Conservation (phyloP, 768 basidiomycete genomes). For the Naematelia aurantialba region DNA sequence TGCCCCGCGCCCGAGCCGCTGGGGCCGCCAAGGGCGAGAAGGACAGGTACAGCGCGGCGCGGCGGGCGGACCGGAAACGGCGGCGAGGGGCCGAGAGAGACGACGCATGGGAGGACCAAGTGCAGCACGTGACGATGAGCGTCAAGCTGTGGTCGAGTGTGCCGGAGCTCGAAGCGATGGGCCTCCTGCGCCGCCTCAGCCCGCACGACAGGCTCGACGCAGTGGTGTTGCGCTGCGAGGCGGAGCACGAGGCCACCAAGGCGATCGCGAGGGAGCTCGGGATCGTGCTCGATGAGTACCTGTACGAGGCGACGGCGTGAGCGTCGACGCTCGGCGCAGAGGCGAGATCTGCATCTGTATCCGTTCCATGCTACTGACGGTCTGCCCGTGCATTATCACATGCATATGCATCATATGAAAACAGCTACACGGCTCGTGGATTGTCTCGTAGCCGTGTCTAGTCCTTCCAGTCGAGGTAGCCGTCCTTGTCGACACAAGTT, state of each 20-base stretch:
- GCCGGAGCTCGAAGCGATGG: constrained; percentile 48
- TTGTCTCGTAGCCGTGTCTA: no score
- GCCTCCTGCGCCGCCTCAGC: constrained; percentile 37
- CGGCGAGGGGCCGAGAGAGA: constrained; percentile 71
- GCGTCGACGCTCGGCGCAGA: no score
- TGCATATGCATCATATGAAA: no score
- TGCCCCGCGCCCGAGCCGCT: constrained; percentile 31
- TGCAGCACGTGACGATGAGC: constrained; percentile 52
- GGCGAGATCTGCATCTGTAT: no score
- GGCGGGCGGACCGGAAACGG: constrained; percentile 71
- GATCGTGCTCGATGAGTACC: constrained; percentile 40
- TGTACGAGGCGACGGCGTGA: constrained; percentile 34
- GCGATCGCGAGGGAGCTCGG: constrained; percentile 33
- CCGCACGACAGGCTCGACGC: constrained; percentile 46
- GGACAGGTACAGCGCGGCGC: no score
- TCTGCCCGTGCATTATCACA: no score
- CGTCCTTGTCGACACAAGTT: constrained; percentile 42
- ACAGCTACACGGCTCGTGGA: no score
- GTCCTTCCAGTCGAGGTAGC: constrained; percentile 38
- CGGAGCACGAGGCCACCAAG: constrained; percentile 37
- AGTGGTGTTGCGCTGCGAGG: constrained; percentile 45
- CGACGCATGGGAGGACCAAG: constrained; percentile 85
- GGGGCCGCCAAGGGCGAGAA: no score
- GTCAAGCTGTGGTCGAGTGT: constrained; percentile 77
- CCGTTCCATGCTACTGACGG: no score